Evolutionary conservation across 768 basidiomycete genomes (phyloP).

Genomic region (Leccinum disarticulatum): DNA sequence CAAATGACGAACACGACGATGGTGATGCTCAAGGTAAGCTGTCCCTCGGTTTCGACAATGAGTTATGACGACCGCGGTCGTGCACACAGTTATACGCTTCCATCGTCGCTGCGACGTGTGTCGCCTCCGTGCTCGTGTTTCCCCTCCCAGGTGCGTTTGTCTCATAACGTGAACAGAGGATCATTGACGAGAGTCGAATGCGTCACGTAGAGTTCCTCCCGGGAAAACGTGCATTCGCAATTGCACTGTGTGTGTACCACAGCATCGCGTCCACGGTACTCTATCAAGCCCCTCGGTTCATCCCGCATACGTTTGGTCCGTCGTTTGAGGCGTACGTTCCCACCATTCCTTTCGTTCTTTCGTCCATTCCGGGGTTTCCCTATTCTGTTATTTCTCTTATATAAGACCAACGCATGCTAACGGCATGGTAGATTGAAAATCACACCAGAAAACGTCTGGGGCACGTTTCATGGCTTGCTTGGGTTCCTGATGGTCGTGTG

Average conservation of each 20-base stretch:
- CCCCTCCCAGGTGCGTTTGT: slow-evolving; percentile 62
- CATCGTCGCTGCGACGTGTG: slow-evolving; percentile 58
- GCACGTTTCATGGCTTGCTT: slow-evolving; percentile 65
- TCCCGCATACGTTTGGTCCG: slow-evolving; percentile 68
- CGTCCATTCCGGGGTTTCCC: not conserved
- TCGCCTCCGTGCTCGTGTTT: slow-evolving; percentile 62
- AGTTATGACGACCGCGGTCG: not conserved
- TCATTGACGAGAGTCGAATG: not conserved
- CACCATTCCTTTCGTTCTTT: not conserved
- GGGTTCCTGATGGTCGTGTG: slow-evolving; percentile 72
- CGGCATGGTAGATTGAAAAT: slow-evolving; percentile 35
- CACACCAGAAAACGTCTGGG: slow-evolving; percentile 77
- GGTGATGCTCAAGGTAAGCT: slow-evolving; percentile 65
- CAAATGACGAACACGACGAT: slow-evolving; percentile 82
- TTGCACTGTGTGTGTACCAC: slow-evolving; percentile 77
- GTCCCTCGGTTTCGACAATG: not conserved
- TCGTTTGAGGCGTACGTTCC: slow-evolving; percentile 57
- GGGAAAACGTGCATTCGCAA: slow-evolving; percentile 80
- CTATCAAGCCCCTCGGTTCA: slow-evolving; percentile 75
- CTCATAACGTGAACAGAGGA: not conserved
- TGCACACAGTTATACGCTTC: slow-evolving; percentile 65
- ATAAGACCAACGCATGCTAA: not conserved
- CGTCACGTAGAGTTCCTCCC: slow-evolving; percentile 66
- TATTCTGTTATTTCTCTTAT: no score
- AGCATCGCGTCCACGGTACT: slow-evolving; percentile 70